Base-by-base conservation (phyloP, 176 grass and related monocot genomes). In the Hyparrhenia diplandra region DNA sequence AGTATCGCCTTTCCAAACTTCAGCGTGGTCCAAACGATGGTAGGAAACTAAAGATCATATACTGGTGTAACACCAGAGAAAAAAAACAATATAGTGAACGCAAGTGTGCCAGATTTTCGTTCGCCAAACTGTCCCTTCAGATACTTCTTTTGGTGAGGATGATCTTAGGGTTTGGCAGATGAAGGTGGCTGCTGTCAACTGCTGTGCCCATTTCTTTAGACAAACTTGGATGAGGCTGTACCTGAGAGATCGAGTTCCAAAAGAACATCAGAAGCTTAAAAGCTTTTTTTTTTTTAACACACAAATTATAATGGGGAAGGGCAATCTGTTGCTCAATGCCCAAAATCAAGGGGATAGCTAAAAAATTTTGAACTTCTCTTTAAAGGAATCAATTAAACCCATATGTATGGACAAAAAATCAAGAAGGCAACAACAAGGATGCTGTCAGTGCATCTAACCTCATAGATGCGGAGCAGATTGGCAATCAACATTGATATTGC, bases 401-500 rank as follows among this genome's bases (percentile, higher is more conserved):
- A 66, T 31, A 21, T 39, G 37, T 39, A 39, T 31, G n/a, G 52
- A 24, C n/a, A 74, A 17, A 80, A n/a, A 84, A 67, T 18, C 23
- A 62, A 68, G 35, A 59, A 37, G 37, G 52, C 3, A 74, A 59
- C 47, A n/a, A n/a, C n/a, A 60, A 65, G 5, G 75, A 74, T 21
- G 57, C 6, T 35, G 46, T 25, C 47, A 41, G 57, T 29, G 5
- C 13, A 67, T 80, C 94, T 75, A 75, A 96, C 97, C 97, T 99
- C 87, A 67, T 93, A 99, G 6, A 67, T 87, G 42, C 64, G 63
- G 74, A 99, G 85, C 51, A 95, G 72, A 73, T 69, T 83, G 35
- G 96, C 90, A 85, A 99, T 51, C 59, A 93, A 75, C 77, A 84
- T 76, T 21, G 93, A 83, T 84, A 91, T 93, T 21, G 80, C 89